These are phyloP conservation scores for Clarireedia monteithiana DNA, from an alignment of 2,329 filamentous ascomycete genomes.

Conservation along the genomic window DNA sequence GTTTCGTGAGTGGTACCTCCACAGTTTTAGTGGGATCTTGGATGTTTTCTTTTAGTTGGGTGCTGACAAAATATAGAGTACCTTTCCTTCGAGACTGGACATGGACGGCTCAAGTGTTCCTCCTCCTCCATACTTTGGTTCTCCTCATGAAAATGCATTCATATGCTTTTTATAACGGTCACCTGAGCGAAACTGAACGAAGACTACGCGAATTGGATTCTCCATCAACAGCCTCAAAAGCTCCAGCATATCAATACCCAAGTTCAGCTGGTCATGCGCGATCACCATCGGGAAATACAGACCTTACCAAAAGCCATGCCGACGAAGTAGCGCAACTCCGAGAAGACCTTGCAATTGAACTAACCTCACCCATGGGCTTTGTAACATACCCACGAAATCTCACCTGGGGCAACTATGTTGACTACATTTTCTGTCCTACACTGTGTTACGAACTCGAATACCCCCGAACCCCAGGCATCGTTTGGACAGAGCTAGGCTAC, in stretches of 20 bases:
- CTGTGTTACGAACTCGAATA: slow-evolving; percentile 98
- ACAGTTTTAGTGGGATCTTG: not conserved
- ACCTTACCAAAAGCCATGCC: slow-evolving; percentile 21
- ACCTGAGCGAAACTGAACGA: slow-evolving; percentile 79
- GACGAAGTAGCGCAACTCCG: slow-evolving; percentile 54
- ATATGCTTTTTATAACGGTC: slow-evolving; percentile 96
- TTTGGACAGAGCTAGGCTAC: slow-evolving; percentile 73
- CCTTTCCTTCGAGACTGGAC: slow-evolving; percentile 86
- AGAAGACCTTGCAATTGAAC: slow-evolving; percentile 80
- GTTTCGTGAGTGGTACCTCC: slow-evolving; percentile 43
- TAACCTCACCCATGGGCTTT: slow-evolving; percentile 83
- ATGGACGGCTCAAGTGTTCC: slow-evolving; percentile 95
- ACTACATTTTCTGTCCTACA: slow-evolving; percentile 87
- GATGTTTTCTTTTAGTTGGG: too few species aligned
- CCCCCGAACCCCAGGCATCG: slow-evolving; percentile 66
- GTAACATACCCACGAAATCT: slow-evolving; percentile 88
- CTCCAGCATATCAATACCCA: slow-evolving; percentile 70
- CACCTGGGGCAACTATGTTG: slow-evolving; percentile 70
- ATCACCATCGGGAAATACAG: slow-evolving; percentile 14
- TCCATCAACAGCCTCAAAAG: slow-evolving; percentile 60
- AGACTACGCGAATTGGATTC: slow-evolving; percentile 72
- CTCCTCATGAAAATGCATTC: slow-evolving; percentile 99
- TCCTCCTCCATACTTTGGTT: slow-evolving; percentile 83
- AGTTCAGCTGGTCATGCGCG: slow-evolving; percentile 27
- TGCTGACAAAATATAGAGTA: slow-evolving; percentile 38